Evolutionary conservation across 2,329 filamentous ascomycete genomes (phyloP), one percentile per base, ranked within the genome.

Genomic region (Fusarium illudens): DNA sequence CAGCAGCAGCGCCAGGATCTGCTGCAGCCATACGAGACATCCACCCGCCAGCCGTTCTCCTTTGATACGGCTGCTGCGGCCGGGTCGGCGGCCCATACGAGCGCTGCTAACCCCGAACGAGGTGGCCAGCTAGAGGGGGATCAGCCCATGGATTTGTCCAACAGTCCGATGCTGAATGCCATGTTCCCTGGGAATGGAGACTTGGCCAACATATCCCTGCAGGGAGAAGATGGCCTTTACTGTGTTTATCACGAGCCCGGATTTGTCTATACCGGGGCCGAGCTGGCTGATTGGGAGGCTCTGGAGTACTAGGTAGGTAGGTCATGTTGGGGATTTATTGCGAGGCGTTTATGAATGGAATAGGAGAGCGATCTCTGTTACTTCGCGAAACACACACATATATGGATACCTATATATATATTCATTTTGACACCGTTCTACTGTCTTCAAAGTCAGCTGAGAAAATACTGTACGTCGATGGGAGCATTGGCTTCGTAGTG

Each of bases 171-270:
- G 4, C 27, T 44, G n/a, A 46, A 33, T 36, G 17, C 51, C 11
- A 53, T 53, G 30, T 17, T 61, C 10, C 36, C 57, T 10, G 59
- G 29, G 17, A 49, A 34, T 30, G 36, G 56, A 7, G 65, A 66
- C 37, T 48, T 66, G 22, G 62, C 62, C 12, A 62, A 59, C 10
- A 64, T 68, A 9, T 56, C 61, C 17, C 44, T 68, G 11, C 52
- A 66, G 9, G 62, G 63, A 2, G 65, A 64, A 15, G 53, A 68
- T n/a, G 59, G 54, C 1, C 34, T 66, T 2, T 68, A 68, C 30
- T 66, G 59, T 62, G 52, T 68, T 3, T 68, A 68, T 44, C 63
- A 60, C 12, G 55, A 65, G 19, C 36, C 63, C 2, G 61, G 52
- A 2, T 50, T 68, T 19, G 54, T 58, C 1, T 62, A 55, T 11